Evolutionary conservation across 129 eudicot genomes (phyloP).

Genomic region (Heracleum sosnowskyi): DNA sequence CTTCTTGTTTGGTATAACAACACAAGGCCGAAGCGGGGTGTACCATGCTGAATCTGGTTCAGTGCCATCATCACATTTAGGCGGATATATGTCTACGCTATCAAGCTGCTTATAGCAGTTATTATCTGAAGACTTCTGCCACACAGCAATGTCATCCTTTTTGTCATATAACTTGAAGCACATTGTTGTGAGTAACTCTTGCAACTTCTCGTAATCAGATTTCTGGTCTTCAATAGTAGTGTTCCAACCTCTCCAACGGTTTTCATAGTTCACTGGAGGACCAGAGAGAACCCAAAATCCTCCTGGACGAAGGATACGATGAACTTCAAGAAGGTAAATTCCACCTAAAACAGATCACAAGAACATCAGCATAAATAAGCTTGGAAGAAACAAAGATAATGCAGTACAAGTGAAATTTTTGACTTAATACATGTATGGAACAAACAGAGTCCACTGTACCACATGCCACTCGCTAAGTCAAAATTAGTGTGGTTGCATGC

Average conservation of each 20-base stretch:
- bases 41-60: conserved; percentile 97
- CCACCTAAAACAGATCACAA: conserved; percentile 52
- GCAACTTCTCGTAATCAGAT: conserved; percentile 76
- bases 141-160: conserved; percentile 90
- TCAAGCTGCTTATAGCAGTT: conserved; percentile 79
- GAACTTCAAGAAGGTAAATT: conserved; percentile 82
- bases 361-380: background rate
- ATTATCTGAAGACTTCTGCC: conserved; percentile 73
- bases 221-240: conserved; percentile 81
- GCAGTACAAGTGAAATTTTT: conserved; percentile 3
- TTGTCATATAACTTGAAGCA: conserved; percentile 86
- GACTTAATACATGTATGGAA: conserved; percentile 13
- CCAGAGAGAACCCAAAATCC: conserved; percentile 99
- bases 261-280: conserved; percentile 91
- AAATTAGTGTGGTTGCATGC: background rate
- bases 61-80: conserved; percentile 90
- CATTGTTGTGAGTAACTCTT: conserved; percentile 75
- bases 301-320: conserved; percentile 96
- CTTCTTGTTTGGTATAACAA: conserved; percentile 61
- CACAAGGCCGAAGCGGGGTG: conserved; percentile 89
- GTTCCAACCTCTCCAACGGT: conserved; percentile 97
- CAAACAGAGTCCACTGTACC: background rate
- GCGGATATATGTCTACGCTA: conserved; percentile 70
- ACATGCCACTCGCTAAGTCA: background rate
- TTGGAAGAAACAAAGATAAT: background rate